Evolutionary conservation across 108 stramenopile genomes (phyloP), one percentile per base, ranked within the genome.

Genomic region (Discostella stelligeroides): DNA sequence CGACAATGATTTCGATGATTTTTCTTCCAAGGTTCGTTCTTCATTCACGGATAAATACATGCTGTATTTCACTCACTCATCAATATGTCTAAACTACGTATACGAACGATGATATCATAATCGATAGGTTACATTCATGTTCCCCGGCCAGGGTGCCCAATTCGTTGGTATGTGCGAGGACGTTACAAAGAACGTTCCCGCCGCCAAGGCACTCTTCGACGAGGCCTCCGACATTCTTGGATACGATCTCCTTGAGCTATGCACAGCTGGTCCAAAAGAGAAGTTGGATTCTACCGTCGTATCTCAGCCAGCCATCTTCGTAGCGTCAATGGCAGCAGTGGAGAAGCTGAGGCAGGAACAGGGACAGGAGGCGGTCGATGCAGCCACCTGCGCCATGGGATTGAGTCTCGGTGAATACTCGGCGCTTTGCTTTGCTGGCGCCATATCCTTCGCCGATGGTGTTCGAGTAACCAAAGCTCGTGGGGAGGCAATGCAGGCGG

Each of bases 401-500:
- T 73, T 98, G 24, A 87, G 83, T 65, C 86, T 98, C 60, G 98
- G 98, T 28, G 98, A 98, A 75, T 98, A 98, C 79, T 95, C 95
- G 8, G 98, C 98, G 14, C 77, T 98, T 27, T 98, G 98, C 89
- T 98, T 95, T 72, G 96, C 98, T 34, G 98, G 88, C 15, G 98
- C 98, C 42, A 68, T 98, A 53, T 92, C 92, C 10, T 98, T 98
- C 80, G 97, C 94, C 56, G 98, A 98, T 73, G 98, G 98, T 21
- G 98, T 98, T 63, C 91, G 89, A 71, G 92, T 98, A 43, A 98
- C 98, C 59, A 98, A 98, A 85, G 95, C 90, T 13, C 86, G 97
- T 59, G 97, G 97, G 7, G 96, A 96, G 81, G 96, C 97, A 42
- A 98, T 98, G 98, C 96, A 97, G 84, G 96, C 96, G 7, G 98